A percentile compares a stretch with the other conserved stretches of the same genome.
phyloP scores from a whole-genome alignment of 176 grass and related monocot species.

The Aechmea fasciata region DNA sequence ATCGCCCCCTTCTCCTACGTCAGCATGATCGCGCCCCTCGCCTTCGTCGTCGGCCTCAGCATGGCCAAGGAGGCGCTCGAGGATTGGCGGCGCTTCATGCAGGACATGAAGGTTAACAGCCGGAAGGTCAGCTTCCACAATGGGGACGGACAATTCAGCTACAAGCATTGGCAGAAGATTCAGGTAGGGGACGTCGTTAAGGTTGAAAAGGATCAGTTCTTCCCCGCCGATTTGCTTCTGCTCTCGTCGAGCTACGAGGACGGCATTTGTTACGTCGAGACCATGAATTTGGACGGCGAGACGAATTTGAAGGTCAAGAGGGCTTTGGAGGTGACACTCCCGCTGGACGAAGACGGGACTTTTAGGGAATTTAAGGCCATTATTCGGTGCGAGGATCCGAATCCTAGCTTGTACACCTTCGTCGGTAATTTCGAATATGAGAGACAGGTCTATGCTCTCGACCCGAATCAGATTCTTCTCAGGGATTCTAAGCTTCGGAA shows the following conservation, averaged over 20 bases:
- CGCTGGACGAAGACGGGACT: slow-evolving; percentile 63
- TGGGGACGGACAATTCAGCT: slow-evolving; percentile 43
- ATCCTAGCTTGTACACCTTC: slow-evolving; percentile 80
- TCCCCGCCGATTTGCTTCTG: slow-evolving; percentile 78
- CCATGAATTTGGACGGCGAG: slow-evolving; percentile 95
- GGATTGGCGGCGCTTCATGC: slow-evolving; percentile 89
- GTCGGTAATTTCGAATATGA: slow-evolving; percentile 91
- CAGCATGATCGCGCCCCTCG: slow-evolving; percentile 84
- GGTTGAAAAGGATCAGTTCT: slow-evolving; percentile 98
- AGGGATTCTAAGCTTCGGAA: slow-evolving; percentile 96
- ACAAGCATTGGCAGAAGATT: slow-evolving; percentile 66
- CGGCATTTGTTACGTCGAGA: slow-evolving; percentile 97
- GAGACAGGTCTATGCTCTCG: slow-evolving; percentile 66
- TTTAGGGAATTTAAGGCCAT: slow-evolving; percentile 63
- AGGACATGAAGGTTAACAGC: slow-evolving; percentile 95
- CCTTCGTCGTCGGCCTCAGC: slow-evolving; percentile 72
- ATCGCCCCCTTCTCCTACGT: slow-evolving; percentile 66
- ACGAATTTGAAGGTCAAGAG: slow-evolving; percentile 97
- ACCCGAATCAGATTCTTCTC: slow-evolving; percentile 83
- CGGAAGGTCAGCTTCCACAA: slow-evolving; percentile 70
- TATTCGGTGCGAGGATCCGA: slow-evolving; percentile 91
- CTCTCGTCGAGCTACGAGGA: slow-evolving; percentile 88
- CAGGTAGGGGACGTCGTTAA: slow-evolving; percentile 77
- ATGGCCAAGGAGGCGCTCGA: slow-evolving; percentile 95
- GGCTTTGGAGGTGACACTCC: slow-evolving; percentile 67